Conservation (phyloP, 257 asterid genomes). For the Jacaranda mimosifolia region DNA sequence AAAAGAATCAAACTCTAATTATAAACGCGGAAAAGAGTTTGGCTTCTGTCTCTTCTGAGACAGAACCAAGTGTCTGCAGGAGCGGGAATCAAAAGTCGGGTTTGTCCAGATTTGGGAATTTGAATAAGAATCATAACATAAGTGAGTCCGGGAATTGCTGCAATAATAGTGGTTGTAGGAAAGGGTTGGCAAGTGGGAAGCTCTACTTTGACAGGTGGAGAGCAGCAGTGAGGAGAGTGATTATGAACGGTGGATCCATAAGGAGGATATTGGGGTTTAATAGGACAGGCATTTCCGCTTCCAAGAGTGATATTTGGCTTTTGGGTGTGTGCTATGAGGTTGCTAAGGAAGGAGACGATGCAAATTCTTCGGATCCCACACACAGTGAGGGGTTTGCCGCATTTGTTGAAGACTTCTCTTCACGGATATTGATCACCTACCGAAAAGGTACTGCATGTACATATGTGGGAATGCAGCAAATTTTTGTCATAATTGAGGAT, state of each 20-base stretch:
- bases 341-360: slow-evolving; percentile 63
- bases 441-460: slow-evolving; percentile 71
- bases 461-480: not conserved
- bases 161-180: slow-evolving; percentile 31
- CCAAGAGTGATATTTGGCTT: slow-evolving; percentile 84
- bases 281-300: slow-evolving; percentile 55
- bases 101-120: slow-evolving; percentile 43
- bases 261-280: slow-evolving; percentile 79
- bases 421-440: slow-evolving; percentile 82
- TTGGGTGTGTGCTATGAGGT: slow-evolving; percentile 84
- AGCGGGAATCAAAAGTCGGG: slow-evolving; percentile 47
- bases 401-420: slow-evolving; percentile 93
- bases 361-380: slow-evolving; percentile 69
- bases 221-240: slow-evolving; percentile 70
- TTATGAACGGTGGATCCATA: slow-evolving; percentile 84
- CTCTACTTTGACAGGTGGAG: slow-evolving; percentile 72
- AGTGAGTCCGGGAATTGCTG: slow-evolving; percentile 43
- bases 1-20: not conserved
- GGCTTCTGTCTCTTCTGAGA: slow-evolving; percentile 71
- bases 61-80: slow-evolving; percentile 49
- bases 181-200: slow-evolving; percentile 47
- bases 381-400: slow-evolving; percentile 90
- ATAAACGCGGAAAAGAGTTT: slow-evolving; percentile 20
- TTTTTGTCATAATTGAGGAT: not conserved
- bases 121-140: slow-evolving; percentile 26